These are phyloP conservation scores for Myxozyma lipomycoides DNA, from an alignment of 805 yeast genomes.

Conservation along the genomic window DNA sequence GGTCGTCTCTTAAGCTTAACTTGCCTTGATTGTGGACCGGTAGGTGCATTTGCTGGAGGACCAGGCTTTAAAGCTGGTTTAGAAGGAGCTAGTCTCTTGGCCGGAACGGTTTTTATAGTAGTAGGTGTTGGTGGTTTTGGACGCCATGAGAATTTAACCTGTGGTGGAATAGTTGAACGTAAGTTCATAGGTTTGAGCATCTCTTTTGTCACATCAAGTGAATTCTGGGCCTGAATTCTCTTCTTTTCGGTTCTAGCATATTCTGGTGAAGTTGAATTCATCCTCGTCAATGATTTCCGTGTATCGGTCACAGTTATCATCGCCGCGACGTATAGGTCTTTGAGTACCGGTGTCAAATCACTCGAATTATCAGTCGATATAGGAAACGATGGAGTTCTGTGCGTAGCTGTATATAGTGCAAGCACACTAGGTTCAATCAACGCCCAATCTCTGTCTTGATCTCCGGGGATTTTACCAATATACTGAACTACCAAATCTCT, in stretches of 20 bases:
- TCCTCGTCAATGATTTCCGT: conserved; percentile 3
- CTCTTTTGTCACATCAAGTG: conserved; percentile 16
- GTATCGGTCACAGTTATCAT: conserved; percentile 7
- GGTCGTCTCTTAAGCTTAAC: no score
- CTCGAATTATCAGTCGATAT: conserved; percentile 21
- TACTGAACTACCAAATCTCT: conserved; percentile 7
- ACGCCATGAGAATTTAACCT: conserved; percentile 26
- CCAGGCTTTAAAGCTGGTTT: no score
- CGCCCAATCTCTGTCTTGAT: conserved; percentile 13
- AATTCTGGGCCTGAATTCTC: conserved; percentile 17
- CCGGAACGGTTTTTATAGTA: no score
- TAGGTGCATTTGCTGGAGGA: no score
- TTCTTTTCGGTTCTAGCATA: conserved; percentile 1
- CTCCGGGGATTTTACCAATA: not conserved
- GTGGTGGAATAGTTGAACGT: conserved; percentile 19
- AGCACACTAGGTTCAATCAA: conserved; percentile 17
- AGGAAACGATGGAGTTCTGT: conserved; percentile 20
- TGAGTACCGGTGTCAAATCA: conserved; percentile 23
- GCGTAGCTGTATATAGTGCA: conserved; percentile 16
- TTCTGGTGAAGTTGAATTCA: not conserved
- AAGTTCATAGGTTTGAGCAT: conserved; percentile 12
- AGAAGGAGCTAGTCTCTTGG: no score
- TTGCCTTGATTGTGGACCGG: no score
- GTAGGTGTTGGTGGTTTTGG: conserved; percentile 8
- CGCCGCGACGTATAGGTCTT: conserved; percentile 12